These are phyloP conservation scores for Apophysomyces trapeziformis DNA, from an alignment of 371 early-diverging fungal species.

Conservation along the genomic window DNA sequence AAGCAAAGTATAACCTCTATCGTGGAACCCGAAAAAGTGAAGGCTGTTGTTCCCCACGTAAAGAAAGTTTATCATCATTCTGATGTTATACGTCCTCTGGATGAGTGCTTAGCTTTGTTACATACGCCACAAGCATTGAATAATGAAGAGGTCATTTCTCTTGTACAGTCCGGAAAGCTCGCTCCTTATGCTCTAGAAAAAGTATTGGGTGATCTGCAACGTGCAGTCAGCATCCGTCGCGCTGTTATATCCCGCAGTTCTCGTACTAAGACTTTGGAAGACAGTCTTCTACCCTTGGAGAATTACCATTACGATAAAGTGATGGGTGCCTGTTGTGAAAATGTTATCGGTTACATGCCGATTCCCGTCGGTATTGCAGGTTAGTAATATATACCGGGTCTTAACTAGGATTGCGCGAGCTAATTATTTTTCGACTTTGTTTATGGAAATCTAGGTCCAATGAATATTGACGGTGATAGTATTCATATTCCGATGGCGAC, in stretches of 20 bases:
- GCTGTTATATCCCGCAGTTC: conserved; percentile 73
- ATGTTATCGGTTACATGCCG: conserved; percentile 94
- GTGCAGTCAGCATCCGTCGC: conserved; percentile 87
- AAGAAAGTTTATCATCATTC: conserved; percentile 24
- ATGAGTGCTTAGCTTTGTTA: conserved; percentile 63
- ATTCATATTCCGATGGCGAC: conserved; percentile 96
- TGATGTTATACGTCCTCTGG: conserved; percentile 41
- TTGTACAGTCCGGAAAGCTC: conserved; percentile 77
- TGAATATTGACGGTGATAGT: conserved; percentile 76
- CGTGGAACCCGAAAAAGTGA: not conserved
- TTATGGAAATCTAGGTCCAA: conserved; percentile 58
- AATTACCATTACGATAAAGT: conserved; percentile 91
- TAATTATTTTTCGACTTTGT: not conserved
- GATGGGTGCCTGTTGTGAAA: conserved; percentile 94
- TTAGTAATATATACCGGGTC: conserved; percentile 14
- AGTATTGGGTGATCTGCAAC: conserved; percentile 70
- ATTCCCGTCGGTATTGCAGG: conserved; percentile 91
- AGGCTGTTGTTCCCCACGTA: conserved; percentile 1
- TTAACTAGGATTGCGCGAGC: not conserved
- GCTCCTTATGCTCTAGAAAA: conserved; percentile 88
- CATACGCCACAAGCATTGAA: conserved; percentile 51
- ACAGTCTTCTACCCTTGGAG: conserved; percentile 71
- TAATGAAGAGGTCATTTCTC: conserved; percentile 77
- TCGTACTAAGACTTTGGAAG: conserved; percentile 63
- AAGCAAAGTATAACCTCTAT: conserved; percentile 9